Evolutionary conservation across 768 basidiomycete species (phyloP), one percentile per base, ranked within the genome.

Genomic region (Cubamyces sp.): DNA sequence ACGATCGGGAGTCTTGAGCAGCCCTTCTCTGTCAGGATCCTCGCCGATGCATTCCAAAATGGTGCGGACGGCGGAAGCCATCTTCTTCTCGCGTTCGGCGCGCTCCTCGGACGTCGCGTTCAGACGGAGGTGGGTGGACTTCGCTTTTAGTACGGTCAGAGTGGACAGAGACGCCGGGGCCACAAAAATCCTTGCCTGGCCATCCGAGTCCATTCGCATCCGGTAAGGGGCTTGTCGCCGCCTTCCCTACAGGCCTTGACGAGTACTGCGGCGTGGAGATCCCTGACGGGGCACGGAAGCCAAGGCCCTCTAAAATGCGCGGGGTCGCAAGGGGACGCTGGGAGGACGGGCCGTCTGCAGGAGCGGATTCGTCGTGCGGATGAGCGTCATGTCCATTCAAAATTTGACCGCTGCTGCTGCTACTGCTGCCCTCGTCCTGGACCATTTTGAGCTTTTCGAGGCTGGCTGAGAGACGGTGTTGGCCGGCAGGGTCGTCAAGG

Each of bases 31-130:
- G 74, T 93, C 87, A 5, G 97, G 97, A 78, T 98, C 97, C 77
- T 99, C 97, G 60, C 97, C 97, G 64, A 99, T 96, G 75, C 95
- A 96, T 71, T 98, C 96, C 48, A 99, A 84, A 48, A 99, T 87
- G 40, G 91, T 91, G 58, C 95, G 87, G 63, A 99, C 89, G 6
- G 97, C 97, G 45, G 79, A 78, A 4, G 90, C 82, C 76, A 99
- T 87, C 64, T 84, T 89, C 64, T 84, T 80, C 73, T 96, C 88
- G 47, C 93, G 84, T 45, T 81, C 85, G 3, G 79, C 79, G 41
- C 84, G 85, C 74, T 96, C 91, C 50, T 81, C 84, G 2, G 87
- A 82, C 0, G 92, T 89, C 4, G 91, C 90, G 69, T 91, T 87
- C 46, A 97, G 82, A 57, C 96, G 87, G 54, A 87, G 86, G 37